Evolutionary conservation across 805 yeast genomes (phyloP), one percentile per base, ranked within the genome.

Genomic region (Starmera pachycereana): DNA sequence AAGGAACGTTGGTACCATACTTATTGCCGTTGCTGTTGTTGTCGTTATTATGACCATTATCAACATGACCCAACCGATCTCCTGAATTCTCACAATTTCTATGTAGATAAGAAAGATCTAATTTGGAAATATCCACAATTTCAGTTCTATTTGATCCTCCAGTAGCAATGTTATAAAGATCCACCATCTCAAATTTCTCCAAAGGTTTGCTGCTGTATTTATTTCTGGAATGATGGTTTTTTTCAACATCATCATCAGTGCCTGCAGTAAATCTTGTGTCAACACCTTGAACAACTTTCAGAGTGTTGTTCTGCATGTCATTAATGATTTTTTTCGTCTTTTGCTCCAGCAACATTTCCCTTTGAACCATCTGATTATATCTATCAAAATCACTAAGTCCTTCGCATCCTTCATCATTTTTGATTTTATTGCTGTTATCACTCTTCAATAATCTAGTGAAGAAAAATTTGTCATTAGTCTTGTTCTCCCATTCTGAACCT

Each of bases 351-450:
- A 48, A 45, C 10, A 54, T 55, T 36, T 65, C 69, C 37, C 51
- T 43, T 32, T 54, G 53, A 1, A 64, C 57, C 47, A 56, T 55
- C n/a, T 44, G 36, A 37, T 65, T 62, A 43, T 63, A 65, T 6
- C 42, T 41, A 9, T 51, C 54, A 39, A 65, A 65, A 43, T 65
- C 70, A 22, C 49, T 42, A 2, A 39, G 33, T 4, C 37, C 48
- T 8, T 37, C 44, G n/a, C n/a, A n/a, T n/a, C n/a, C n/a, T 6
- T 40, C 46, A 9, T 42, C 44, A 2, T 39, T 47, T 8, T 32
- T 37, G 3, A 33, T 35, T 8, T 39, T 34, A 2, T 42, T 18
- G 10, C 29, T 8, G 9, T 6, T 8, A 19, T 28, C 14, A 28
- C 18, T 32, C 8, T 27, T 52, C 30, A 47, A 48, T 28, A 55